A percentile compares a stretch with the other conserved stretches of the same genome.
These are phyloP conservation scores for Globisporangium uncinulatum DNA, from an alignment of 352 stramenopile species.

Conservation along the genomic window DNA sequence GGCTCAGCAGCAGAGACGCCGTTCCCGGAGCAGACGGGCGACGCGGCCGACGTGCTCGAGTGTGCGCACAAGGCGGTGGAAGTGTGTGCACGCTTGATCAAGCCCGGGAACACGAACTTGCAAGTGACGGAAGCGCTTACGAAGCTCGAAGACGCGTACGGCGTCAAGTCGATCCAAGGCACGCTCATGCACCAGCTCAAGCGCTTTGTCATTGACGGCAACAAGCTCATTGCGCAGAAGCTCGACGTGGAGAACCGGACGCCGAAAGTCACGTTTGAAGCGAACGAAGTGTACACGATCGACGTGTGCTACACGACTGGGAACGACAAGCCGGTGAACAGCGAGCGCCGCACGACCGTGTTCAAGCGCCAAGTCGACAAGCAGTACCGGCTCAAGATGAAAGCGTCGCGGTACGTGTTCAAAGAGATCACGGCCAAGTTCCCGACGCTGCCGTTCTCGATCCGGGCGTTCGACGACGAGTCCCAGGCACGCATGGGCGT, in stretches of 20 bases:
- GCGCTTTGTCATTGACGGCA: conserved; percentile 97
- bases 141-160: conserved; percentile 94
- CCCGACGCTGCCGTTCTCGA: conserved; percentile 98
- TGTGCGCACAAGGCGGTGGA: conserved; percentile 97
- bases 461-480: conserved; percentile 95
- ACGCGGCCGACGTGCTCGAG: conserved; percentile 94
- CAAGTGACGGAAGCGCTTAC: conserved; percentile 94
- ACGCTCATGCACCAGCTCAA: conserved; percentile 99
- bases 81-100: conserved; percentile 95
- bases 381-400: conserved; percentile 96
- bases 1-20: conserved; percentile 44
- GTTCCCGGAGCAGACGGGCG: conserved; percentile 55
- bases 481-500: conserved; percentile 96
- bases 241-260: conserved; percentile 88
- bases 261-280: conserved; percentile 92
- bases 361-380: conserved; percentile 99
- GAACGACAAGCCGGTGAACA: conserved; percentile 92
- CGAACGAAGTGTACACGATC: conserved; percentile 98
- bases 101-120: conserved; percentile 95
- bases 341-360: conserved; percentile 93
- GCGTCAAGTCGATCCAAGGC: conserved; percentile 95
- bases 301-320: conserved; percentile 99
- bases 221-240: conserved; percentile 94
- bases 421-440: conserved; percentile 98
- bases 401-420: conserved; percentile 93